These are phyloP conservation scores for Komagataella pastoris DNA, from an alignment of 805 yeast genomes.

Conservation along the genomic window DNA sequence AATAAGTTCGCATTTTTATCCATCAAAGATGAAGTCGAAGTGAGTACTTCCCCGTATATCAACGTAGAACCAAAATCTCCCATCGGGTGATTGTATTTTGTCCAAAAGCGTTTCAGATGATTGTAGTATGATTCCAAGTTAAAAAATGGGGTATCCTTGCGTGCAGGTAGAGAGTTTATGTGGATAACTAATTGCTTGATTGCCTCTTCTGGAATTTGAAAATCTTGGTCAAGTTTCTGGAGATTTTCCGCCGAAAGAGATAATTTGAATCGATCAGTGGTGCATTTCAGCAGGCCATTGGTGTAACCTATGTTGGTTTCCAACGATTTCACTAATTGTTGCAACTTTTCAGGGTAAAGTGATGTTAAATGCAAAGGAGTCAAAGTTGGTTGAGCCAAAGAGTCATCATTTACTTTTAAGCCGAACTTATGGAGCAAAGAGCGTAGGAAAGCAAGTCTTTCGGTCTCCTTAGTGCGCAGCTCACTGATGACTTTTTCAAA, in stretches of 20 bases:
- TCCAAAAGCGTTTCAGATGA: constrained; percentile 21
- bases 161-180: constrained; percentile 28
- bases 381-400: constrained; percentile 38
- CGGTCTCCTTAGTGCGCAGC: constrained; percentile 28
- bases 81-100: constrained; percentile 11
- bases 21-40: constrained; percentile 73
- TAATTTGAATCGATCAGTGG: constrained; percentile 41
- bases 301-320: constrained; percentile 21
- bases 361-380: constrained; percentile 55
- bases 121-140: constrained; percentile 43
- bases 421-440: constrained; percentile 48
- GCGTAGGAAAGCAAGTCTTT: constrained; percentile 43
- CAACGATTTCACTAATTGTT: constrained; percentile 18
- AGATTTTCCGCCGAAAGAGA: constrained; percentile 21
- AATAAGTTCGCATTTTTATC: constrained; percentile 58
- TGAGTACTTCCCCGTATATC: constrained; percentile 77
- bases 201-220: constrained; percentile 42
- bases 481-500: constrained; percentile 22
- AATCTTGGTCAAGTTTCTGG: constrained; percentile 15
- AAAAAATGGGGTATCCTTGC: constrained; percentile 58
- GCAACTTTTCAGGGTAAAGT: constrained; percentile 15
- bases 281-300: constrained; percentile 30
- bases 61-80: constrained; percentile 47
- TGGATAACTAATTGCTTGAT: constrained; percentile 42
- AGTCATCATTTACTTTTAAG: constrained; percentile 47